Evolutionary conservation across 257 asterid genomes (phyloP), one percentile per base, ranked within the genome.

Genomic region (Solanum stenotomum): DNA sequence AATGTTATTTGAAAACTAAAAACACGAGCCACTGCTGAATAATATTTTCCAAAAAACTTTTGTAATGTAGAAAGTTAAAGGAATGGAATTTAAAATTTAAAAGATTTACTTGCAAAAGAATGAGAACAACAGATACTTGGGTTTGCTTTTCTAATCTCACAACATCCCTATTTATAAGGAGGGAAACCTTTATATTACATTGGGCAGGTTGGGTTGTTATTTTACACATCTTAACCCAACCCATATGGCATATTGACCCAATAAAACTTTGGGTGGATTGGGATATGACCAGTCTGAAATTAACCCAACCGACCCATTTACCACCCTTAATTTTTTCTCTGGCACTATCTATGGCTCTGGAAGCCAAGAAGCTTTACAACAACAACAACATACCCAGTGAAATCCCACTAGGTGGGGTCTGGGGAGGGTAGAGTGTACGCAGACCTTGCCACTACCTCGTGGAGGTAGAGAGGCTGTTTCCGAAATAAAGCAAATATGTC

Each of bases 301-400:
- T 71, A 71, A 71, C 25, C 78, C 13, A 71, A 71, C 77, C 6
- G 1, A 15, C 77, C 23, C 77, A 70, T 70, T 71, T 71, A 35
- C 40, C 40, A 71, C 40, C 40, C 78, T 33, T 31, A 29, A 4
- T 70, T 31, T 52, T 77, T n/a, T 38, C 11, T 77, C 31, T 77
- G 46, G 84, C 59, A 23, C 65, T 56, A 56, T 56, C 35, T 78
- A 78, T 14, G 37, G 14, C 63, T 40, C 61, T 78, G 37, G 63
- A 78, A 78, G 84, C 63, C 84, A 78, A 78, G 84, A 78, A 78
- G 35, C 84, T n/a, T 78, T 78, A n/a, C n/a, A n/a, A n/a, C n/a
- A n/a, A n/a, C n/a, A n/a, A n/a, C n/a, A n/a, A n/a, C n/a, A n/a
- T n/a, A n/a, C n/a, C n/a, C n/a, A n/a, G n/a, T n/a, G n/a, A n/a